phyloP scores from a whole-genome alignment of 495 filamentous ascomycete species.

The Penicillium cinerascens region DNA sequence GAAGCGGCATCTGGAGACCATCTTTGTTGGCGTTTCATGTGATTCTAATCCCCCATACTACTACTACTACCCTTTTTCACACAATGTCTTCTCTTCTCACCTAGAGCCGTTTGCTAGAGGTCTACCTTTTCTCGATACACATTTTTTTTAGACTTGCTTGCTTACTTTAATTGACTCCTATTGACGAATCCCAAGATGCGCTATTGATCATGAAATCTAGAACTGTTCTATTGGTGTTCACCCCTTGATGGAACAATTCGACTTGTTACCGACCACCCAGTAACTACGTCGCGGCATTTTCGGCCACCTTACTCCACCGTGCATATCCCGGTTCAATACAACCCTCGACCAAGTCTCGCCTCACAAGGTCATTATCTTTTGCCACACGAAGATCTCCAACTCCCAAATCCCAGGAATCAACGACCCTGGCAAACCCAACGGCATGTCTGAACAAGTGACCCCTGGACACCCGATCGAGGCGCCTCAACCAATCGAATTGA shows the following conservation, averaged over 20 bases:
- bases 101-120: slow-evolving; percentile 16
- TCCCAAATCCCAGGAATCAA: background rate
- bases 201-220: background rate
- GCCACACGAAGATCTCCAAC: background rate
- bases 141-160: slow-evolving; percentile 22
- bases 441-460: background rate
- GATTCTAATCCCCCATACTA: slow-evolving; percentile 22
- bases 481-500: background rate
- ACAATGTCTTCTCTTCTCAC: slow-evolving; percentile 23
- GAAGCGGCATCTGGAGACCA: slow-evolving; percentile 33
- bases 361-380: background rate
- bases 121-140: slow-evolving; percentile 16
- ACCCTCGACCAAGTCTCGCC: background rate
- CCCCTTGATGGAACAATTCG: background rate
- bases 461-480: background rate
- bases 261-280: too few species aligned
- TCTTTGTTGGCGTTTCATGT: slow-evolving; percentile 36
- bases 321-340: background rate
- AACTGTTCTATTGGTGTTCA: background rate
- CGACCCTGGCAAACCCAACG: background rate
- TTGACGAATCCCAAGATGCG: slow-evolving; percentile 1
- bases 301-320: background rate
- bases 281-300: background rate
- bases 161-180: slow-evolving; percentile 12
- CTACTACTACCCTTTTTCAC: slow-evolving; percentile 14